A percentile compares a stretch with the other conserved stretches of the same genome.
Conservation (phyloP, 2,329 filamentous ascomycete species). For the Dactylonectria macrodidyma region DNA sequence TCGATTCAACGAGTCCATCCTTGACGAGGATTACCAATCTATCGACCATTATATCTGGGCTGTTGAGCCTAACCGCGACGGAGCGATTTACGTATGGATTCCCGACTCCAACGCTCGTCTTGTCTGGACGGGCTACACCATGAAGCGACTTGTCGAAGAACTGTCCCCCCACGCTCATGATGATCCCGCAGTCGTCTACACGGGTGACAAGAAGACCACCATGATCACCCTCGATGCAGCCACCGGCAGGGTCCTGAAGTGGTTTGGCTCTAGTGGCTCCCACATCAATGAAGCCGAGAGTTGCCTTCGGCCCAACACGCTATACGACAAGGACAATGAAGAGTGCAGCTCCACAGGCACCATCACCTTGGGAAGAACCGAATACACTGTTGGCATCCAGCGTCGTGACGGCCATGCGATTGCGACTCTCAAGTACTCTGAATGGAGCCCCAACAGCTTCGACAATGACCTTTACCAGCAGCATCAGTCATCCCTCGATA, state of each 20-base stretch:
- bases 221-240: constrained; percentile 91
- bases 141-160: constrained; percentile 91
- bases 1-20: constrained; percentile 75
- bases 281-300: constrained; percentile 80
- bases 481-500: constrained; percentile 85
- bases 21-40: constrained; percentile 71
- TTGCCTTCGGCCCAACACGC: constrained; percentile 78
- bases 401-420: constrained; percentile 81
- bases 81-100: constrained; percentile 88
- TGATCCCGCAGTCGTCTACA: constrained; percentile 87
- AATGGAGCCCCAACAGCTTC: constrained; percentile 94
- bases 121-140: constrained; percentile 78
- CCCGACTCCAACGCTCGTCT: constrained; percentile 74
- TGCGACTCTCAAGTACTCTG: constrained; percentile 91
- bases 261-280: constrained; percentile 82
- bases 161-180: constrained; percentile 82
- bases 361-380: constrained; percentile 86
- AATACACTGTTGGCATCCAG: constrained; percentile 91
- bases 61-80: constrained; percentile 91
- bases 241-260: constrained; percentile 85
- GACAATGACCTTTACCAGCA: constrained; percentile 90
- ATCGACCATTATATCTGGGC: constrained; percentile 95
- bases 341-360: constrained; percentile 87
- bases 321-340: constrained; percentile 76
- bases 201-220: constrained; percentile 90